Base-by-base conservation (phyloP, 257 asterid genomes). In the Ophiorrhiza pumila region DNA sequence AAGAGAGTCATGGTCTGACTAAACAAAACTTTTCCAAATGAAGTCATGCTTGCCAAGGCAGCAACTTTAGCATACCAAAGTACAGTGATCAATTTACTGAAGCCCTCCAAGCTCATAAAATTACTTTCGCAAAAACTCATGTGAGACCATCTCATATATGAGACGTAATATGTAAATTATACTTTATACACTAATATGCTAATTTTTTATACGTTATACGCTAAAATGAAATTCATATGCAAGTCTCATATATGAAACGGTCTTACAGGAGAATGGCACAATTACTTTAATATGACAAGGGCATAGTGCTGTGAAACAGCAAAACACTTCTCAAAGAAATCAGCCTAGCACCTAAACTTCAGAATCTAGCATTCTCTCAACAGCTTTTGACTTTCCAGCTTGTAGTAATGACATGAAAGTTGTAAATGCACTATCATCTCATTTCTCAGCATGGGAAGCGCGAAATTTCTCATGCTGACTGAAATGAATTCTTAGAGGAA, bases 11-110 rank as follows among this genome's bases (percentile, higher is more conserved):
- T 11, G 75, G 35, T 80, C 78, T 20, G 78, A 61, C 43, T 61
- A 35, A 23, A 72, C 78, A 29, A n/a, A 76, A 76, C 63, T 72
- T 80, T 55, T 80, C 84, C 46, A 80, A 68, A 4, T 73, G 78
- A 72, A 80, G 68, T 55, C 81, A 72, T 18, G 81, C 81, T 68
- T 80, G 84, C 84, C 84, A 76, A 34, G 84, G 84, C 52, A 80
- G 69, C 45, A 71, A 53, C 50, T 68, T 68, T 22, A 80, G 67
- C 11, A 57, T 68, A 37, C 73, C 65, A 2, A 76, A 74, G 7
- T 65, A 73, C 46, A 80, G 81, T 1, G 80, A 67, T 18, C 66
- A 25, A 35, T 64, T 72, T 18, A 32, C 18, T 15, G 60, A 63
- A 53, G 76, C 2, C 84, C 84, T 60, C 84, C 78, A 43, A 80